These are phyloP conservation scores for Septoria linicola DNA, from an alignment of 2,329 filamentous ascomycete genomes.

Conservation along the genomic window DNA sequence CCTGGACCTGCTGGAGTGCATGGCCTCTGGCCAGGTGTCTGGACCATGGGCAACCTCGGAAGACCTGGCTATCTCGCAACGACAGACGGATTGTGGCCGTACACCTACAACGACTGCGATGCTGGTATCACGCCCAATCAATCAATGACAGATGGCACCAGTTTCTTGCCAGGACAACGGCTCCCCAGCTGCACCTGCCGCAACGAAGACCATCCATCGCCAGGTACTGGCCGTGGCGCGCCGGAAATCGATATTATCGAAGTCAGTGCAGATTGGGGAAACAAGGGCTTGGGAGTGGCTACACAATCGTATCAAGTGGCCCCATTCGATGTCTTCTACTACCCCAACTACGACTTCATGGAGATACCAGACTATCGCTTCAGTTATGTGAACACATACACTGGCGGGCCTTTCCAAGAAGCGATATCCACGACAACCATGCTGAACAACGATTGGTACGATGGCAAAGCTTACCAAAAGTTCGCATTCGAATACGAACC, in stretches of 20 bases:
- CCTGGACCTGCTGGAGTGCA: slow-evolving; percentile 52
- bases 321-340: slow-evolving; percentile 52
- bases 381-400: slow-evolving; percentile 53
- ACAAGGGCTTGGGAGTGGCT: slow-evolving; percentile 43
- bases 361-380: slow-evolving; percentile 51
- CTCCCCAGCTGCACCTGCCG: slow-evolving; percentile 48
- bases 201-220: slow-evolving; percentile 49
- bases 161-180: slow-evolving; percentile 46
- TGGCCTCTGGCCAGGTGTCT: slow-evolving; percentile 55
- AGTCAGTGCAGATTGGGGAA: slow-evolving; percentile 47
- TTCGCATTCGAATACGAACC: slow-evolving; percentile 58
- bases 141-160: slow-evolving; percentile 46
- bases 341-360: slow-evolving; percentile 54
- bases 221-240: slow-evolving; percentile 48
- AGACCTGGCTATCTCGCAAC: slow-evolving; percentile 53
- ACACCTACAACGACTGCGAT: slow-evolving; percentile 53
- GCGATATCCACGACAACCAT: slow-evolving; percentile 56
- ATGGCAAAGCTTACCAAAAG: slow-evolving; percentile 54
- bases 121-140: slow-evolving; percentile 53
- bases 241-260: slow-evolving; percentile 53
- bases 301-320: slow-evolving; percentile 53
- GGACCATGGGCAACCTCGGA: slow-evolving; percentile 57
- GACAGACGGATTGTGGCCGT: slow-evolving; percentile 57
- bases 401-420: slow-evolving; percentile 57
- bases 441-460: slow-evolving; percentile 57